phyloP scores from a whole-genome alignment of 768 basidiomycete species.

The Gloeostereum incarnatum region DNA sequence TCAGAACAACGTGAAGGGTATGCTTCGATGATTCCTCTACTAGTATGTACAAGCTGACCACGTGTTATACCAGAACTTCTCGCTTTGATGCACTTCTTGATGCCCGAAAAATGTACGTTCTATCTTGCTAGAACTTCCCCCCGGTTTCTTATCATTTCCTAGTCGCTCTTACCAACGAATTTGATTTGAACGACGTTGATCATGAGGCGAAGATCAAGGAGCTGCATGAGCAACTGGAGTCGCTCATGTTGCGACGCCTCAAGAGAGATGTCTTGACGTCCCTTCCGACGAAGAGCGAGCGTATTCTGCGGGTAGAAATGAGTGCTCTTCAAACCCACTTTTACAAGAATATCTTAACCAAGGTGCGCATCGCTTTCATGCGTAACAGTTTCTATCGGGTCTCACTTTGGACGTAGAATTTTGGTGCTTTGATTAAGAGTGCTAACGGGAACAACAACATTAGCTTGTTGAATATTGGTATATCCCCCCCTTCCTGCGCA shows the following conservation, averaged over 20 bases:
- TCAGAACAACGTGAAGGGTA: slow-evolving; percentile 98
- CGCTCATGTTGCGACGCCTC: slow-evolving; percentile 88
- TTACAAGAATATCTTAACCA: slow-evolving; percentile 97
- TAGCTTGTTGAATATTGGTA: slow-evolving; percentile 91
- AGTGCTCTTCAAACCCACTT: slow-evolving; percentile 92
- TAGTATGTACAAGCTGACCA: slow-evolving; percentile 8
- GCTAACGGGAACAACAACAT: slow-evolving; percentile 85
- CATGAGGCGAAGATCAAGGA: slow-evolving; percentile 95
- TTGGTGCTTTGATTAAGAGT: slow-evolving; percentile 84
- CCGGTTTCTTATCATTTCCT: slow-evolving; percentile 1
- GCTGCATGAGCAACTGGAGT: slow-evolving; percentile 85
- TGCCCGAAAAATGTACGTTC: slow-evolving; percentile 90
- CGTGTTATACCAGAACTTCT: slow-evolving; percentile 58
- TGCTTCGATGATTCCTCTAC: slow-evolving; percentile 10
- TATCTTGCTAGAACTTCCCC: background rate
- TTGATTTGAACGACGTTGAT: slow-evolving; percentile 88
- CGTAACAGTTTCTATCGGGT: slow-evolving; percentile 2
- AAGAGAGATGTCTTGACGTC: slow-evolving; percentile 96
- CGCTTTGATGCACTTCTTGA: slow-evolving; percentile 97
- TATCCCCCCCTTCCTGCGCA: slow-evolving; percentile 11
- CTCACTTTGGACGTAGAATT: slow-evolving; percentile 52
- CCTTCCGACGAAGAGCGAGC: slow-evolving; percentile 95
- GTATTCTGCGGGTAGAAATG: slow-evolving; percentile 97
- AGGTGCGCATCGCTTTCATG: slow-evolving; percentile 32
- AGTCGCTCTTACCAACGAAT: slow-evolving; percentile 93